Percentiles rank a stretch among this genome's conserved stretches.
phyloP scores from a whole-genome alignment of 768 basidiomycete species.

The Naganishia kalamii region DNA sequence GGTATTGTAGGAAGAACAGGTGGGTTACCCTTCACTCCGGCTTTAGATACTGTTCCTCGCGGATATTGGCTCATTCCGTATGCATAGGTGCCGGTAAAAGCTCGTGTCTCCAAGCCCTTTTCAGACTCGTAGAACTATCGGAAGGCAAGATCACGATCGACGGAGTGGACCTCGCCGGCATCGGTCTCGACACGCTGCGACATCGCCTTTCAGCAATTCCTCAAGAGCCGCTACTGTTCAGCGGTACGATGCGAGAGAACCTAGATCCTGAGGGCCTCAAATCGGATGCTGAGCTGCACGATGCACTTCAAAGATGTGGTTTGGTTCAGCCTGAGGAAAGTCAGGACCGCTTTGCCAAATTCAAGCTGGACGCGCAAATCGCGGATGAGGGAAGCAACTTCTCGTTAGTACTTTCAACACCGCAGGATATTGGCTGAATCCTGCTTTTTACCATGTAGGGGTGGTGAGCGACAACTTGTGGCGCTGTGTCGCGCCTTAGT shows the following conservation, averaged over 20 bases:
- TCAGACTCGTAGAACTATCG: slow-evolving; percentile 57
- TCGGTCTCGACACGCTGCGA: slow-evolving; percentile 58
- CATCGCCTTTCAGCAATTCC: slow-evolving; percentile 61
- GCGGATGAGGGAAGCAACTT: slow-evolving; percentile 64
- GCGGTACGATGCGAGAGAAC: slow-evolving; percentile 48
- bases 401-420: slow-evolving; percentile 21
- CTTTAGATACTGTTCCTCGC: no score
- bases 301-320: slow-evolving; percentile 58
- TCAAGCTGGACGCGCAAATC: slow-evolving; percentile 59
- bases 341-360: slow-evolving; percentile 55
- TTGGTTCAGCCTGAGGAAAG: slow-evolving; percentile 40
- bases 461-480: slow-evolving; percentile 62
- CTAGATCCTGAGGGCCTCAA: slow-evolving; percentile 55
- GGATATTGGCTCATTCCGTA: no score
- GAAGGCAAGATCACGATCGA: slow-evolving; percentile 55
- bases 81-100: slow-evolving; percentile 53
- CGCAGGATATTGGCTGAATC: no score
- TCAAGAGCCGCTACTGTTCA: slow-evolving; percentile 58
- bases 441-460: slow-evolving; percentile 42
- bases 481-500: slow-evolving; percentile 60
- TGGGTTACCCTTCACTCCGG: no score
- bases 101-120: slow-evolving; percentile 51
- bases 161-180: slow-evolving; percentile 46
- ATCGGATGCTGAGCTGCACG: slow-evolving; percentile 61
- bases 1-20: slow-evolving; percentile 64